Evolutionary conservation across 23 red algal species (phyloP), one percentile per base, ranked within the genome.

Genomic region (Cyanidioschyzon merolae): DNA sequence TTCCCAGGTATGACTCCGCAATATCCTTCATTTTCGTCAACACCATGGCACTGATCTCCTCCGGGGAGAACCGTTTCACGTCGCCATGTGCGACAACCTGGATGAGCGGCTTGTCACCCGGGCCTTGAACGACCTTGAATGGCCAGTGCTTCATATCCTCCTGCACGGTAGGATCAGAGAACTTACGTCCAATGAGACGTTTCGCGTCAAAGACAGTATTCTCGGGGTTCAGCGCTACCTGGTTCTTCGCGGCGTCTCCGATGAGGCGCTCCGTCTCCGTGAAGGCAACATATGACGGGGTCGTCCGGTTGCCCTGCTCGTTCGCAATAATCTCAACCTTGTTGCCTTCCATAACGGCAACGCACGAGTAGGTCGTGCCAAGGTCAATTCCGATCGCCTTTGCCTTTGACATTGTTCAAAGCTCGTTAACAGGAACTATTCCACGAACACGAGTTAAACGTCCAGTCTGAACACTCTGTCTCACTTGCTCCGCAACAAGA

Each of bases 191-290:
- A 78, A 98, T 98, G 40, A 98, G 75, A 24, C 94, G 84, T 82
- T 98, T 98, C 63, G 94, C 94, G 45, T 98, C 94, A 74, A 98
- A 98, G 30, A 98, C 88, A 37, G 94, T 98, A 76, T 98, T 98
- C 38, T 75, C 25, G 24, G 94, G 88, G 82, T 98, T 98, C 75
- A 98, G 86, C 1, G 94, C 94, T 51, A 98, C 94, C 77, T 98
- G 94, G 74, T 98, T 98, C 88, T 98, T 98, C 30, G 94, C 94
- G 15, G 94, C 85, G 50, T 98, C 94, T 38, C 94, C 94, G 67
- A 98, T 98, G 2, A 98, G 88, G 34, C 94, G 87, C 68, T 98
- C 94, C 58, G 77, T 80, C 77, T 98, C 94, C 25, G 94, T 98
- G 82, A 98, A 98, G 40, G 88, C 94, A 31, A 98, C 94, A 74